phyloP scores from a whole-genome alignment of 179 eudicot genomes.

The Patellifolia procumbens region DNA sequence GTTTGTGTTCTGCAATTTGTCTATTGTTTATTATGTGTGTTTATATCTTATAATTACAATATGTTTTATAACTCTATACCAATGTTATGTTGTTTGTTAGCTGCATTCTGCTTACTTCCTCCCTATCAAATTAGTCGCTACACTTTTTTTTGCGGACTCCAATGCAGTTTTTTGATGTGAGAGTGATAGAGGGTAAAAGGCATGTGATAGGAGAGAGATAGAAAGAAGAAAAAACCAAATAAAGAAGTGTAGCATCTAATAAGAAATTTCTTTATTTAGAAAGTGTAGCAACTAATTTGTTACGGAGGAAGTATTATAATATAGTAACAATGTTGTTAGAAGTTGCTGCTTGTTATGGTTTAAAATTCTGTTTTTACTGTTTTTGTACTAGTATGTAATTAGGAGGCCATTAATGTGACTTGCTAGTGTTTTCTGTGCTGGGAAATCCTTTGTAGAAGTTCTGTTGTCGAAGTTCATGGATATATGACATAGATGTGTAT shows the following conservation, averaged over 20 bases:
- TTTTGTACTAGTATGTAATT: neutral
- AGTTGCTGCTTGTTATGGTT: neutral
- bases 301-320: neutral
- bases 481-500: neutral
- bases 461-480: neutral
- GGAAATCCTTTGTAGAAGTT: neutral
- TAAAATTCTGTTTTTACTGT: neutral
- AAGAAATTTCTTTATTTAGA: too few relatives aligned
- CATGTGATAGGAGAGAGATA: too few relatives aligned
- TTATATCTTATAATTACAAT: neutral
- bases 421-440: neutral
- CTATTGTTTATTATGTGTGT: neutral
- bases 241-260: too few relatives aligned
- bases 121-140: too few relatives aligned
- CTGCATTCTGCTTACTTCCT: neutral
- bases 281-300: too few relatives aligned
- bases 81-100: neutral
- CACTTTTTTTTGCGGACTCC: too few relatives aligned
- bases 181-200: too few relatives aligned
- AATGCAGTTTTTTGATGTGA: too few relatives aligned
- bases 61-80: neutral
- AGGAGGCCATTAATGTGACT: neutral
- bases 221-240: too few relatives aligned
- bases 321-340: neutral
- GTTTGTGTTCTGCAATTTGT: constrained; percentile 32